Evolutionary conservation across 1,284 basidiomycete genomes (phyloP), one percentile per base, ranked within the genome.

Genomic region (Bjerkandera adusta): DNA sequence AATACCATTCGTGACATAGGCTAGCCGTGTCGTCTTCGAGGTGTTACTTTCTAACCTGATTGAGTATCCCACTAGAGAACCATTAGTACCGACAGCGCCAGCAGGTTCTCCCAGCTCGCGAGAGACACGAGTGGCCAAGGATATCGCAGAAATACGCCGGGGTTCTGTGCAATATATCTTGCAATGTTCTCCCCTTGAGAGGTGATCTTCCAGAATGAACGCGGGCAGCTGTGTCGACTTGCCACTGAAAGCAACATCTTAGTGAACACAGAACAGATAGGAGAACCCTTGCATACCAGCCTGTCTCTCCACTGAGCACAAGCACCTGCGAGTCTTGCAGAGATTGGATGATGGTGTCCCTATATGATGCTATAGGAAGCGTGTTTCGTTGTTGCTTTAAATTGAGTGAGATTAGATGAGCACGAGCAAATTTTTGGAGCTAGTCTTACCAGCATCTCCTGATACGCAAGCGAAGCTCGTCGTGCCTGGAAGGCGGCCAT

Each of bases 181-280:
- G 73, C 94, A 97, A 41, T 83, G 77, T 56, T 78, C 79, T 15
- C 95, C 96, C 48, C 78, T 78, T 4, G 85, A 79, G 13, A 98
- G 78, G 44, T 91, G 85, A 61, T 97, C 83, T 65, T 99, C 97
- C 7, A 99, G 76, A 50, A 99, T 89, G 70, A 93, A 99, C 0
- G 91, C 79, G 1, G 97, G 97, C 3, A 99, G 81, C 70, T 99
- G 97, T 0, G 97, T 99, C 1, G 95, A 97, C 70, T 99, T 99
- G 12, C 96, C 97, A 60, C 94, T 93, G 13, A 41, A 34, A 51
- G 43, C 18, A 37, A 36, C 27, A 44, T 24, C 42, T 13, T 36
- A 43, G 43, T 8, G 34, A 24, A 6, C 36, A 21, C 42, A 25
- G 30, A 21, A 30, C 30, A 32, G n/a, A 5, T 22, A 15, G 10